These are phyloP conservation scores for Saksenaea vasiformis DNA, from an alignment of 371 early-diverging fungal species.

Conservation along the genomic window DNA sequence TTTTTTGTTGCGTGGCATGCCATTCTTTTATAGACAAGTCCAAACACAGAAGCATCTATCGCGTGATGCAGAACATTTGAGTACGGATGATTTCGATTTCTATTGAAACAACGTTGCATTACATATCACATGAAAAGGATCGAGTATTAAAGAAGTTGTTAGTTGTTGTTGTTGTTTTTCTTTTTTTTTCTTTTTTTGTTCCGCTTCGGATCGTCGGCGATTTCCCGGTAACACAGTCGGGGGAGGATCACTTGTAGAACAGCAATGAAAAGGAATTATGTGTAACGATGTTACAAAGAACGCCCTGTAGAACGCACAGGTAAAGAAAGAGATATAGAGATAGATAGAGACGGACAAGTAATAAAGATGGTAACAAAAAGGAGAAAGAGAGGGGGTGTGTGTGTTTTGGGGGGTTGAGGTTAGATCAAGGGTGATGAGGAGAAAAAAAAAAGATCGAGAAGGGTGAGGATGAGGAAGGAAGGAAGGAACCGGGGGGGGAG, in stretches of 20 bases:
- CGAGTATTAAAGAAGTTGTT: neutral
- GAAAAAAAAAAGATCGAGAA: too few species aligned
- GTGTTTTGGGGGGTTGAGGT: too few species aligned
- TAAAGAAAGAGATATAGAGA: neutral
- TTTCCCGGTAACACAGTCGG: neutral
- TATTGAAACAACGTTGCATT: neutral
- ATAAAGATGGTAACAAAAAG: too few species aligned
- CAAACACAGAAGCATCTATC: neutral
- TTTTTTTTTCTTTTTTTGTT: neutral
- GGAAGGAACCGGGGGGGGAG: neutral
- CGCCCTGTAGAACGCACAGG: too few species aligned
- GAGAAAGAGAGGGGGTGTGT: too few species aligned
- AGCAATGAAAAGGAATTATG: neutral
- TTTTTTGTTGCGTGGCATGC: neutral
- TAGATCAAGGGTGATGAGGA: neutral
- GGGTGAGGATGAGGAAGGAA: neutral
- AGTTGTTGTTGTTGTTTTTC: neutral
- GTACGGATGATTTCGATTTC: neutral
- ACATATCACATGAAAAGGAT: neutral
- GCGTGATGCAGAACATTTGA: neutral
- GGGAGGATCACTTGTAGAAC: neutral
- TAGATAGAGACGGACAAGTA: too few species aligned
- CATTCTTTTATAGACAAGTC: neutral
- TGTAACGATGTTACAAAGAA: too few species aligned
- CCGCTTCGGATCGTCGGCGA: conserved; percentile 3